Conservation (phyloP, 2,329 filamentous ascomycete species). For the Neofusicoccum kwambonambiense region DNA sequence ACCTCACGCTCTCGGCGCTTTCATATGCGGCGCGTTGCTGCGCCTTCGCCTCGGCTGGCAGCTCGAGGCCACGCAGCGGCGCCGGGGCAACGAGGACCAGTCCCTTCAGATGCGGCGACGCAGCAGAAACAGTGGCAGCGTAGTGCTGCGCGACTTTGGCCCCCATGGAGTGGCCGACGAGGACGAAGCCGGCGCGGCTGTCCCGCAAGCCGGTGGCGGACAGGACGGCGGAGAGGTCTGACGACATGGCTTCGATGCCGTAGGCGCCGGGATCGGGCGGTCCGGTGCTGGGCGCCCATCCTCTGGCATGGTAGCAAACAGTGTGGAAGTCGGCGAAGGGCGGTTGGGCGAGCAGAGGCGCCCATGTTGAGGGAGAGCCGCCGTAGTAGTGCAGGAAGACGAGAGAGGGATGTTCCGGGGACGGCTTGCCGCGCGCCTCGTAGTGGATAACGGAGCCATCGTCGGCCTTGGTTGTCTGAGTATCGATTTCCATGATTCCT, state of each 20-base stretch:
- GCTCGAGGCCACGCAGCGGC: slow-evolving; percentile 31
- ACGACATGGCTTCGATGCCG: slow-evolving; percentile 28
- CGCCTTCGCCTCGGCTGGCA: slow-evolving; percentile 34
- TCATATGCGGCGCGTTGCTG: slow-evolving; percentile 38
- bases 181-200: slow-evolving; percentile 26
- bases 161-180: slow-evolving; percentile 43
- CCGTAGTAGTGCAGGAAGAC: slow-evolving; percentile 44
- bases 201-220: slow-evolving; percentile 13
- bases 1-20: slow-evolving; percentile 28
- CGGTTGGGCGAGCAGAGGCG: slow-evolving; percentile 28
- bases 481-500: not conserved
- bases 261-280: slow-evolving; percentile 28
- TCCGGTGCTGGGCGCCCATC: slow-evolving; percentile 38
- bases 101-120: slow-evolving; percentile 25
- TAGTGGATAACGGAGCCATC: not conserved
- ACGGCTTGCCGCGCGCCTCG: not conserved
- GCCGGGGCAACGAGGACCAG: slow-evolving; percentile 37
- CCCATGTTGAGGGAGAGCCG: slow-evolving; percentile 29
- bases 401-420: slow-evolving; percentile 3
- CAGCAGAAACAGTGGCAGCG: slow-evolving; percentile 14
- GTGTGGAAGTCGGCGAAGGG: slow-evolving; percentile 19
- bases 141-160: slow-evolving; percentile 37
- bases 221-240: slow-evolving; percentile 26
- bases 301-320: slow-evolving; percentile 33
- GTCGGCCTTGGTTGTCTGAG: not conserved